Evolutionary conservation across 495 filamentous ascomycete genomes (phyloP).

Genomic region (Penicillium manginii): DNA sequence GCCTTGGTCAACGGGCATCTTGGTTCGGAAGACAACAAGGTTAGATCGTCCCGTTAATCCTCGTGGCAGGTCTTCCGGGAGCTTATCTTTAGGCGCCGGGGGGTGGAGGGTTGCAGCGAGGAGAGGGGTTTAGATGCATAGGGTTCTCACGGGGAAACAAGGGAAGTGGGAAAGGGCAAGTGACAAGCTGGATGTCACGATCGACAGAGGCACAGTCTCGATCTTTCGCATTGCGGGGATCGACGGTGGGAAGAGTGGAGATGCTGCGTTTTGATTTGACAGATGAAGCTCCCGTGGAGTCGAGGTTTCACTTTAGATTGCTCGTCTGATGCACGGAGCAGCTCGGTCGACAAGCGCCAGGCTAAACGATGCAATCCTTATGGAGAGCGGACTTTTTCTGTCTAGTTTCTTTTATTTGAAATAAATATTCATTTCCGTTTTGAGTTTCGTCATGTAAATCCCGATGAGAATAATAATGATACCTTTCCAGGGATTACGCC

Average conservation of each 20-base stretch:
- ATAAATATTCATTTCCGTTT: not conserved
- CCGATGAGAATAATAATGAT: not conserved
- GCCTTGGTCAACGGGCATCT: not conserved
- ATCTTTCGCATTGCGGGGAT: conserved; percentile 10
- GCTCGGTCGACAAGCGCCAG: not conserved
- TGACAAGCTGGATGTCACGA: conserved; percentile 9
- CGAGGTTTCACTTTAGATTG: conserved; percentile 4
- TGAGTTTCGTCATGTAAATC: not conserved
- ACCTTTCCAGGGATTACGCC: conserved; percentile 6
- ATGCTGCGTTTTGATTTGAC: not conserved
- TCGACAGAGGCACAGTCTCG: conserved; percentile 21
- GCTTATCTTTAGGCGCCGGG: conserved; percentile 27
- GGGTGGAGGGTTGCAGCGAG: conserved; percentile 1
- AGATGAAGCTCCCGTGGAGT: not conserved
- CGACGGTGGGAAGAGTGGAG: not conserved
- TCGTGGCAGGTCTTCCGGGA: conserved; percentile 22
- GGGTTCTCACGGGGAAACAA: not conserved
- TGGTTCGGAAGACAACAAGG: conserved; percentile 25
- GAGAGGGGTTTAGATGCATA: not conserved
- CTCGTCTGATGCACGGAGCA: not conserved
- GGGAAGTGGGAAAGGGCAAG: not conserved
- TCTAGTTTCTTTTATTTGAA: not conserved
- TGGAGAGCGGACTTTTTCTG: not conserved
- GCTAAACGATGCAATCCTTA: not conserved
- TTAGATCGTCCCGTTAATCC: conserved; percentile 38